These are phyloP conservation scores for Cercospora beticola DNA, from an alignment of 2,329 filamentous ascomycete genomes.

Conservation along the genomic window DNA sequence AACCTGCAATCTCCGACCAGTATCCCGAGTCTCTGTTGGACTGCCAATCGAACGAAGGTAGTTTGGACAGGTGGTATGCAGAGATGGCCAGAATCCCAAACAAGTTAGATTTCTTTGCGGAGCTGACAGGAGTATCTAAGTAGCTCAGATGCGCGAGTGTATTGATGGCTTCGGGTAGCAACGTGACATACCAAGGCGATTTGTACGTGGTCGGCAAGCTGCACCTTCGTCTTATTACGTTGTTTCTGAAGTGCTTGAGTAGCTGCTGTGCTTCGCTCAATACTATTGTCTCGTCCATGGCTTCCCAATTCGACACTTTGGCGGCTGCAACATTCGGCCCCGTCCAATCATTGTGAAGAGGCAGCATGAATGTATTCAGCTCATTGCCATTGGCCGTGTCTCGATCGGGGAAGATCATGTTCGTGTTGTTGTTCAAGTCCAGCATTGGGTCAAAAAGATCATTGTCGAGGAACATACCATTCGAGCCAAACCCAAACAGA, in stretches of 20 bases:
- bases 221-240: not conserved
- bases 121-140: conserved; percentile 1
- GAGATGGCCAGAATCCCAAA: conserved; percentile 13
- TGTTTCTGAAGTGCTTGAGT: conserved; percentile 13
- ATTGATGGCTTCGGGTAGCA: conserved; percentile 11
- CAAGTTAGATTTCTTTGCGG: conserved; percentile 10
- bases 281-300: not conserved
- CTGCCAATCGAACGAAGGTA: not conserved
- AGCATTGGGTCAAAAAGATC: conserved; percentile 10
- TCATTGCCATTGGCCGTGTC: not conserved
- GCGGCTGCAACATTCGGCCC: not conserved
- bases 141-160: conserved; percentile 13
- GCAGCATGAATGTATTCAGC: not conserved
- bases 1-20: not conserved
- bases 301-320: not conserved
- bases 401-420: not conserved
- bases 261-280: conserved; percentile 10
- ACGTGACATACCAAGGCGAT: conserved; percentile 12
- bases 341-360: not conserved
- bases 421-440: conserved; percentile 4
- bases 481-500: conserved; percentile 13
- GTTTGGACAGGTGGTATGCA: conserved; percentile 7
- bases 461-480: conserved; percentile 7
- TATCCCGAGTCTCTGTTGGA: not conserved
- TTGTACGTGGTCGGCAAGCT: conserved; percentile 12